Conservation (phyloP, 768 basidiomycete species). For the Cytidiella melzeri region DNA sequence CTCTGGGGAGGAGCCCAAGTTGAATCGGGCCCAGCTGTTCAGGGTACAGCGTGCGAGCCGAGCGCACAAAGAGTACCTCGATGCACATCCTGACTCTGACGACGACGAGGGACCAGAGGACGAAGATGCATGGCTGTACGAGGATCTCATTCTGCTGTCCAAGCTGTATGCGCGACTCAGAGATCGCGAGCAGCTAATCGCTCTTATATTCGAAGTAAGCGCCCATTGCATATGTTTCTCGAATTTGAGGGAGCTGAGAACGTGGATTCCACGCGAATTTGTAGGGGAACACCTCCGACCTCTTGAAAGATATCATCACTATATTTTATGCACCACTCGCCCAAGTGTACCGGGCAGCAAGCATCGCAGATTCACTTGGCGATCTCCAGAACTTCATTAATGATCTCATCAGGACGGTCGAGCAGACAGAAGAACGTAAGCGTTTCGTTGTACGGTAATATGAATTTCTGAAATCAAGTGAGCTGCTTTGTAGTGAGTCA, state of each 20-base stretch:
- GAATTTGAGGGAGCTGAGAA: background rate
- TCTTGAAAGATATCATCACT: conserved; percentile 97
- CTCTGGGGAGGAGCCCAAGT: conserved; percentile 64
- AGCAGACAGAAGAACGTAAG: conserved; percentile 84
- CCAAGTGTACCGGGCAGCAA: conserved; percentile 95
- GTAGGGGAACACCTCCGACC: conserved; percentile 89
- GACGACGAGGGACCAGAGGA: conserved; percentile 90
- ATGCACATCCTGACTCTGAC: conserved; percentile 71
- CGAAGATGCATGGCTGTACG: conserved; percentile 95
- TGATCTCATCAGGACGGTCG: conserved; percentile 92
- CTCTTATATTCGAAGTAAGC: conserved; percentile 87
- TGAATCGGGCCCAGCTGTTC: conserved; percentile 75
- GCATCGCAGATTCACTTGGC: conserved; percentile 87
- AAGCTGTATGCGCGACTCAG: conserved; percentile 72
- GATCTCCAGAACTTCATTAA: conserved; percentile 93
- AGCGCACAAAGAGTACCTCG: conserved; percentile 75
- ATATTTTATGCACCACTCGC: conserved; percentile 97
- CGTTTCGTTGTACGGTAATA: conserved; percentile 9
- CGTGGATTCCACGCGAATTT: background rate
- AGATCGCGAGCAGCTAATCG: conserved; percentile 90
- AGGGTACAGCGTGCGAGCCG: conserved; percentile 72
- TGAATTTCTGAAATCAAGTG: background rate
- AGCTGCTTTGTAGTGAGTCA: conserved; percentile 52
- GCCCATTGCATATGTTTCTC: background rate
- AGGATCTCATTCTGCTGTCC: conserved; percentile 79